Evolutionary conservation across 306 rosid genomes (phyloP), one percentile per base, ranked within the genome.

Genomic region (Rosa persica): DNA sequence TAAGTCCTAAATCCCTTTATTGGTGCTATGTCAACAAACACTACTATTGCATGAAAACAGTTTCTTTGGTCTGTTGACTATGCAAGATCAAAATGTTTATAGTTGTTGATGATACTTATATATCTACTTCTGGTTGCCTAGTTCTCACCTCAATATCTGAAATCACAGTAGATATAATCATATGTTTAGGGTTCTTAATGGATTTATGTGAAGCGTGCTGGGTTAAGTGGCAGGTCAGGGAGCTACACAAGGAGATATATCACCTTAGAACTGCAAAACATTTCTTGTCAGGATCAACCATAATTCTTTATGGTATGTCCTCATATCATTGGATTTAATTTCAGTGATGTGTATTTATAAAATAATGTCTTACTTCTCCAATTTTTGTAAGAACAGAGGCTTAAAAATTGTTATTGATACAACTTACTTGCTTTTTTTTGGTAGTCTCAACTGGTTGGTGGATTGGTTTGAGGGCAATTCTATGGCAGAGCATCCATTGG

Each of bases 211-310:
- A 88, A 82, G 75, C 74, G 71, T 84, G 85, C 77, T 80, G 87
- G 87, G 83, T 75, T 83, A 57, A 84, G 75, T 90, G 88, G 87
- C 96, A 90, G 92, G 92, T 85, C 75, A 76, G 80, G 87, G 74
- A 80, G 85, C 79, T 39, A 72, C 75, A 76, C 85, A 89, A 85
- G 87, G 77, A 82, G 86, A 83, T 80, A 44, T 76, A 79, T 79
- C 89, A 69, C 75, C 79, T n/a, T 87, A 79, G 66, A 77, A 83
- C 57, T 64, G 83, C 88, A 60, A 83, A 81, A 46, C 23, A 75
- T 43, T 74, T 81, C 39, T 66, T 73, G 55, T 70, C 65, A 78
- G 80, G 85, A 77, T 79, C 81, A 57, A 76, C 70, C 79, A 76
- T 76, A 84, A 67, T 67, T 73, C 30, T 70, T 72, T 77, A 66